Evolutionary conservation across 306 rosid genomes (phyloP).

Genomic region (Vachellia pachyceras): DNA sequence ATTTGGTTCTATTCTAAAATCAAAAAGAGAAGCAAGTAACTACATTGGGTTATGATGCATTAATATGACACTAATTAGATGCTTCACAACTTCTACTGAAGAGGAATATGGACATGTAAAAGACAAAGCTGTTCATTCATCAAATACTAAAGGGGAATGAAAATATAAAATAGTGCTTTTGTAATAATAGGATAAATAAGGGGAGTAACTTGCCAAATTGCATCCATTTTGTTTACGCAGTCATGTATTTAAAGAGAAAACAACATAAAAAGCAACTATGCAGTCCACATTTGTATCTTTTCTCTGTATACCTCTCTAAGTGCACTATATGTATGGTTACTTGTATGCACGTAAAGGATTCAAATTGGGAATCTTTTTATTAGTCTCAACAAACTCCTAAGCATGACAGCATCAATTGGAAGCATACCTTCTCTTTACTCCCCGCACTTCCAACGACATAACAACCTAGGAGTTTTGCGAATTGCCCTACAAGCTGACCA

Average conservation of each 20-base stretch:
- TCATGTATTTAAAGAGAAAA: no score
- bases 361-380: neutral
- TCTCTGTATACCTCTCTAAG: neutral
- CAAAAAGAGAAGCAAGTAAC: no score
- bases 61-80: no score
- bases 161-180: neutral
- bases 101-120: no score
- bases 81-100: no score
- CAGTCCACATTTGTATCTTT: no score
- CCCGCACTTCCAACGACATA: slow-evolving; percentile 51
- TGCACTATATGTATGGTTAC: neutral
- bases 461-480: slow-evolving; percentile 18
- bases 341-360: neutral
- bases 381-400: neutral
- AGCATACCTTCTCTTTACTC: slow-evolving; percentile 35
- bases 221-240: no score
- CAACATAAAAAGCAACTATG: neutral
- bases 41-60: no score
- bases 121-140: no score
- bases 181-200: neutral
- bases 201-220: neutral
- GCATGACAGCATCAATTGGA: neutral
- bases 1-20: no score
- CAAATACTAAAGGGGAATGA: no score
- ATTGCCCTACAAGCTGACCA: slow-evolving; percentile 24